Conservation (phyloP, 352 stramenopile genomes). For the Globisporangium takayamanum region DNA sequence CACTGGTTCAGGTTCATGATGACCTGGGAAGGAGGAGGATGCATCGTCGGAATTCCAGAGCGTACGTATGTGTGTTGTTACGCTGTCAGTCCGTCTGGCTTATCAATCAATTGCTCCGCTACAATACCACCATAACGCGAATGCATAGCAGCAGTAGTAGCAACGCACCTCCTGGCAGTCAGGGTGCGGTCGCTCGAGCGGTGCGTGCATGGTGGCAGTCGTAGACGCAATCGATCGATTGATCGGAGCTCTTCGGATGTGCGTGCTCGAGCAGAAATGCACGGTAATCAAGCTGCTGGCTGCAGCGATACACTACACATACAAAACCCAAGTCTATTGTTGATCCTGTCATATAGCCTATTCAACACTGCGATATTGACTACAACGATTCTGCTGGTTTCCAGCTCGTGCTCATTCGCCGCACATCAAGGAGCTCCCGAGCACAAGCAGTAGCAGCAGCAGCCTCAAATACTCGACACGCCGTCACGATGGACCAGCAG, state of each 20-base stretch:
- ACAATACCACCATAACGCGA: not conserved
- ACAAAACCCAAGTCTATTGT: too few species aligned
- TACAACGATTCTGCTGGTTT: too few species aligned
- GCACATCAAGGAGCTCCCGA: not conserved
- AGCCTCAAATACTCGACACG: not conserved
- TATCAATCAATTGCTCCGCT: not conserved
- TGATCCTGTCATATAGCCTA: too few species aligned
- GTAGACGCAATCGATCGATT: not conserved
- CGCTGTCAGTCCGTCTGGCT: not conserved
- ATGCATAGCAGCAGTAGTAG: not conserved
- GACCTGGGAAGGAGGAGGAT: conserved; percentile 26
- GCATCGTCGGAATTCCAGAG: not conserved
- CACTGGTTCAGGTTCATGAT: conserved; percentile 61
- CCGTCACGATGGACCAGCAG: conserved; percentile 48
- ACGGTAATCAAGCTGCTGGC: not conserved
- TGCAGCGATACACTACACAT: too few species aligned
- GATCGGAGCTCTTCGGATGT: not conserved
- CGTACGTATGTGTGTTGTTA: not conserved
- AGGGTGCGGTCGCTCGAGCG: conserved; percentile 70
- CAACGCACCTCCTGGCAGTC: conserved; percentile 68
- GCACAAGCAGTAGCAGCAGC: not conserved
- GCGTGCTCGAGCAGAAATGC: not conserved
- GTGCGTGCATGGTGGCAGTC: conserved; percentile 54
- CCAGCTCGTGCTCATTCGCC: not conserved
- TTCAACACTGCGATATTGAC: too few species aligned